These are phyloP conservation scores for Backusella tuberculispora DNA, from an alignment of 192 early-diverging fungal genomes.

Conservation along the genomic window DNA sequence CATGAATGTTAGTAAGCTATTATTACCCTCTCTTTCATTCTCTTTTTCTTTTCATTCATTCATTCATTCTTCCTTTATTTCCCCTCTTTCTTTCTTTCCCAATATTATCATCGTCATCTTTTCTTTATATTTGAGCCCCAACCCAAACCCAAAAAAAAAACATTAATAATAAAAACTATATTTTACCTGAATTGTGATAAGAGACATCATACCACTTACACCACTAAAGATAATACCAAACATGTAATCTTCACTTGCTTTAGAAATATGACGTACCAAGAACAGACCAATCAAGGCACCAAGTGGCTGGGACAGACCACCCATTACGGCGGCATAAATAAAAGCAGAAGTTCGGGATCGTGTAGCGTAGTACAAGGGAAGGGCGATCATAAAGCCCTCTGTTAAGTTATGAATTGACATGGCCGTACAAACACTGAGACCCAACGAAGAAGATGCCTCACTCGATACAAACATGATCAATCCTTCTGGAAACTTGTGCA, in stretches of 20 bases:
- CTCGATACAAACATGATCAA: conserved; percentile 59
- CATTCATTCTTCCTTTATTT: too few species aligned
- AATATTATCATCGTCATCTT: neutral
- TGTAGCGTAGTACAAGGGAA: conserved; percentile 57
- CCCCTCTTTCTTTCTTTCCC: neutral
- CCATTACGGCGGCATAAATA: conserved; percentile 49
- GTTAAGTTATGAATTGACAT: conserved; percentile 62
- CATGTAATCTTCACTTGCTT: conserved; percentile 45
- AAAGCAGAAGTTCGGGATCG: conserved; percentile 51
- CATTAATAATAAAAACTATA: too few species aligned
- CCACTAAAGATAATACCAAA: conserved; percentile 52
- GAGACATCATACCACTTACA: conserved; percentile 59
- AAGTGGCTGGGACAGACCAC: conserved; percentile 59
- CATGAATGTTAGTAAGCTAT: neutral
- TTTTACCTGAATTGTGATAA: conserved; percentile 54
- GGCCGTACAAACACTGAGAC: conserved; percentile 54
- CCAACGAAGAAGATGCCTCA: conserved; percentile 45
- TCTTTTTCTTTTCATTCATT: neutral
- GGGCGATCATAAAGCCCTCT: conserved; percentile 59
- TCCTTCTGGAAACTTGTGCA: conserved; percentile 65
- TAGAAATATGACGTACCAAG: conserved; percentile 40
- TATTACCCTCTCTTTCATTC: neutral
- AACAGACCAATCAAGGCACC: conserved; percentile 57
- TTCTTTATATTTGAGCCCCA: neutral
- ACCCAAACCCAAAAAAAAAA: neutral